Evolutionary conservation across 805 yeast species (phyloP).

Genomic region (Komagataella pastoris): DNA sequence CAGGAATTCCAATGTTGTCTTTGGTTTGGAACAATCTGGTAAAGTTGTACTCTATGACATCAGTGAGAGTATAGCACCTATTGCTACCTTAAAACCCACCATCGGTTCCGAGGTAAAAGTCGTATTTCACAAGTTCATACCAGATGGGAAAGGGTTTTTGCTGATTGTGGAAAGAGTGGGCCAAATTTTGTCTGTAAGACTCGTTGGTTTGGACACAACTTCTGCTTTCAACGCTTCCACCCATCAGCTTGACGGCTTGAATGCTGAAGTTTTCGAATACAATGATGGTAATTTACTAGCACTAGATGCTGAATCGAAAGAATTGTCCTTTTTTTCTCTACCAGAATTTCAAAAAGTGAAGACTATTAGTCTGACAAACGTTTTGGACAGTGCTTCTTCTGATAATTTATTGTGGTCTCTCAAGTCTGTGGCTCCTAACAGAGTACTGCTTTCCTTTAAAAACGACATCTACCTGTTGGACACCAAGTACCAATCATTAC

Average conservation of each 20-base stretch:
- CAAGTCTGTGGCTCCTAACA: constrained; percentile 16
- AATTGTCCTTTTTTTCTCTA: constrained; percentile 4
- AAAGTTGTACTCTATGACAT: constrained; percentile 15
- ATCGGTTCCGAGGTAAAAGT: constrained; percentile 10
- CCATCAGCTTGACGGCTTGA: neutral
- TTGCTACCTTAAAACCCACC: constrained; percentile 5
- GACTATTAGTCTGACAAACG: constrained; percentile 1
- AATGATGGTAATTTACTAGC: neutral
- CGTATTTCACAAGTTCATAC: constrained; percentile 9
- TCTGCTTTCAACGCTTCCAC: neutral
- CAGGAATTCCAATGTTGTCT: neutral
- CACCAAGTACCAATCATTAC: constrained; percentile 25
- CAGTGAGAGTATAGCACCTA: constrained; percentile 12
- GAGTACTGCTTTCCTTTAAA: constrained; percentile 28
- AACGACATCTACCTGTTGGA: constrained; percentile 29
- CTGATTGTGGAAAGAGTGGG: constrained; percentile 1
- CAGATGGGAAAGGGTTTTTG: constrained; percentile 4
- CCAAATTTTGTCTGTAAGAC: neutral
- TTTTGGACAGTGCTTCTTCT: neutral
- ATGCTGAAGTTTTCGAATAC: neutral
- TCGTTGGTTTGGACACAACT: neutral
- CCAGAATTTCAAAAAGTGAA: constrained; percentile 5
- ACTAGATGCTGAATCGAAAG: constrained; percentile 1
- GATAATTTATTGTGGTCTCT: constrained; percentile 3
- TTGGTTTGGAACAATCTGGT: constrained; percentile 1